A percentile compares a stretch with the other conserved stretches of the same genome.
Conservation (phyloP, 2,329 filamentous ascomycete genomes). For the Pseudogymnoascus sp. region DNA sequence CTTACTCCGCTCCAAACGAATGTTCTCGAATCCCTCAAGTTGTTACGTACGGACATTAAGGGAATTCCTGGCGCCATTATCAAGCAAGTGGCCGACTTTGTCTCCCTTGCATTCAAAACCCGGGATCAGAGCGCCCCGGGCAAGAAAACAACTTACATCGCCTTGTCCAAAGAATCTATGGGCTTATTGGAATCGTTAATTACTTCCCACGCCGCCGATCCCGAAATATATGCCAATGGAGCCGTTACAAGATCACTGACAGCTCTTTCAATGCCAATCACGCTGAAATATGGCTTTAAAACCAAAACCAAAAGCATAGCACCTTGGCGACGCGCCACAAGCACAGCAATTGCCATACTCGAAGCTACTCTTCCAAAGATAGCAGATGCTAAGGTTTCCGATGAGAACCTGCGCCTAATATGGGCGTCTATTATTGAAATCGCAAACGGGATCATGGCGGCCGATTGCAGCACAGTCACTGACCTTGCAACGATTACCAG, state of each 20-base stretch:
- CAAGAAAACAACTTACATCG: conserved; percentile 67
- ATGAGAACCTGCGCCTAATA: conserved; percentile 45
- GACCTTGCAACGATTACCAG: conserved; percentile 28
- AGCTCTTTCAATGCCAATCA: conserved; percentile 61
- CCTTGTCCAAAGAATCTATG: conserved; percentile 79
- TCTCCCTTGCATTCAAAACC: conserved; percentile 56
- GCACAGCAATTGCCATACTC: conserved; percentile 60
- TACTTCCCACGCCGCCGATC: conserved; percentile 49
- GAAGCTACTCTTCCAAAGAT: conserved; percentile 57
- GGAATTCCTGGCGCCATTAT: conserved; percentile 63
- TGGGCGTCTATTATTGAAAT: conserved; percentile 63
- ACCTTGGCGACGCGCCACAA: conserved; percentile 76
- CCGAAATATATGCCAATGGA: conserved; percentile 62
- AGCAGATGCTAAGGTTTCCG: conserved; percentile 39
- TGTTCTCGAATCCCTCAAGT: conserved; percentile 59
- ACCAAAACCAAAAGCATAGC: conserved; percentile 61
- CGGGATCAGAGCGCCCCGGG: conserved; percentile 29
- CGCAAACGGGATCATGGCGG: conserved; percentile 60
- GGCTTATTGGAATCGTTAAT: conserved; percentile 56
- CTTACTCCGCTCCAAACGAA: conserved; percentile 65
- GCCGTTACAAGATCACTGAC: conserved; percentile 58
- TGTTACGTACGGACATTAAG: conserved; percentile 57
- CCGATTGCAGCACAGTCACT: conserved; percentile 43
- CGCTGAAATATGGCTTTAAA: conserved; percentile 72
- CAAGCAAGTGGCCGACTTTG: conserved; percentile 60